These are phyloP conservation scores for Boletus reticuloceps DNA, from an alignment of 768 basidiomycete genomes.

Conservation along the genomic window DNA sequence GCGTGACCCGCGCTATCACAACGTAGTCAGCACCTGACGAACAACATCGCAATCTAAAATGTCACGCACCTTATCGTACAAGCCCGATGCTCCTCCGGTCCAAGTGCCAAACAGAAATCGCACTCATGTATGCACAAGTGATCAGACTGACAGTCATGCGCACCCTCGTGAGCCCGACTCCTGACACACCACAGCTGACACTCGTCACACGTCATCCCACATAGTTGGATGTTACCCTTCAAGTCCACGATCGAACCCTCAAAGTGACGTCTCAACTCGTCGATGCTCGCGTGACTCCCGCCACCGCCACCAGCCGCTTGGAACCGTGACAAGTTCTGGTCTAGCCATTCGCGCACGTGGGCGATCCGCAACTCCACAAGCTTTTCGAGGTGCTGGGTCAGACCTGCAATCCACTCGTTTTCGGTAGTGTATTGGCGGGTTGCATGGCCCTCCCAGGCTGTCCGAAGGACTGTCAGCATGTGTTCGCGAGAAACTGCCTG, in stretches of 20 bases:
- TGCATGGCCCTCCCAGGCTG: conserved; percentile 13
- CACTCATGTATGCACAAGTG: conserved; percentile 48
- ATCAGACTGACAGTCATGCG: conserved; percentile 49
- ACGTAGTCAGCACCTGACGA: not conserved
- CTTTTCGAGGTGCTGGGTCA: conserved; percentile 38
- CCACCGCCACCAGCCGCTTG: conserved; percentile 14
- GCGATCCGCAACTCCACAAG: conserved; percentile 44
- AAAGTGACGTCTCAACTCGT: conserved; percentile 42
- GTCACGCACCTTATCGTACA: conserved; percentile 49
- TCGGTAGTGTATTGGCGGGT: conserved; percentile 20
- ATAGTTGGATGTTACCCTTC: conserved; percentile 45
- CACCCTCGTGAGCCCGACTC: conserved; percentile 41
- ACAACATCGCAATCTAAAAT: not conserved
- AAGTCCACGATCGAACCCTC: conserved; percentile 45
- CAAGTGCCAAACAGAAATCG: conserved; percentile 33
- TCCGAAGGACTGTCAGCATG: conserved; percentile 12
- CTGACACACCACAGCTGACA: conserved; percentile 53
- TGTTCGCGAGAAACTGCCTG: conserved; percentile 15
- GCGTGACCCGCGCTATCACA: conserved; percentile 53
- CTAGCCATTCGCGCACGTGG: conserved; percentile 52
- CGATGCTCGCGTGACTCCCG: conserved; percentile 40
- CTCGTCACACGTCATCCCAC: conserved; percentile 42
- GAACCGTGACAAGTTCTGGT: conserved; percentile 48
- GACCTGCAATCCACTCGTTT: conserved; percentile 37
- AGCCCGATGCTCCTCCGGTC: conserved; percentile 29